Base-by-base conservation (phyloP, 768 basidiomycete species). In the Boletales sp. region DNA sequence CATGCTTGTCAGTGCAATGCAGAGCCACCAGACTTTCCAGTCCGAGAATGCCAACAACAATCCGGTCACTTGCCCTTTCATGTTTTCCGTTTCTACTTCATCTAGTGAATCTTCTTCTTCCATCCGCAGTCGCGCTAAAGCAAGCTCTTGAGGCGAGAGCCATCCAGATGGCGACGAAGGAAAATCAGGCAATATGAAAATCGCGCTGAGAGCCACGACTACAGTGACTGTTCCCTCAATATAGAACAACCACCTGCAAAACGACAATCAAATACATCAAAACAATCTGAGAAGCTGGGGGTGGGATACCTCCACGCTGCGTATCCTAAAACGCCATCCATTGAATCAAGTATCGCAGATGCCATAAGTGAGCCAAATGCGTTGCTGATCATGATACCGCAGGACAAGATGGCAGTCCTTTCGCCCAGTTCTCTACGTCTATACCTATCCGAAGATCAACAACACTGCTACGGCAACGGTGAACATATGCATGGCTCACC, bases 11-110 rank as follows among this genome's bases (percentile, higher is more conserved):
- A 88, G 64, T 3, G 83, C 75, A 28, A 89, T 48, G 17, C 85
- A 75, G 39, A 94, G 74, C 79, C 80, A 87, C 86, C 90, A 93
- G 35, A 94, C 87, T 65, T 84, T 87, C 86, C 84, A 83, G 60
- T 94, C 91, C 17, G 72, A 73, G 49, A 89, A 37, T 11, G 90
- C 86, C 54, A 84, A 61, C 9, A 66, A 54, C 4, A 90, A 61
- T 9, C 86, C 87, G 19, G 68, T 65, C 13, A 63, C 57, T 21
- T 25, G 69, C 6, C 66, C 70, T 10, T 68, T 52, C 21, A 41
- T 41, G 18, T 45, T 41, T 44, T 76, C 74, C 9, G 69, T 73
- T 52, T 78, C 72, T 30, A 69, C 70, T 39, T 78, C 70, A 48
- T 82, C 80, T 11, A 74, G 71, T 14, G 79, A 71, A 31, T 80